These are phyloP conservation scores for Yarrowia bubula DNA, from an alignment of 805 yeast species.

Conservation along the genomic window DNA sequence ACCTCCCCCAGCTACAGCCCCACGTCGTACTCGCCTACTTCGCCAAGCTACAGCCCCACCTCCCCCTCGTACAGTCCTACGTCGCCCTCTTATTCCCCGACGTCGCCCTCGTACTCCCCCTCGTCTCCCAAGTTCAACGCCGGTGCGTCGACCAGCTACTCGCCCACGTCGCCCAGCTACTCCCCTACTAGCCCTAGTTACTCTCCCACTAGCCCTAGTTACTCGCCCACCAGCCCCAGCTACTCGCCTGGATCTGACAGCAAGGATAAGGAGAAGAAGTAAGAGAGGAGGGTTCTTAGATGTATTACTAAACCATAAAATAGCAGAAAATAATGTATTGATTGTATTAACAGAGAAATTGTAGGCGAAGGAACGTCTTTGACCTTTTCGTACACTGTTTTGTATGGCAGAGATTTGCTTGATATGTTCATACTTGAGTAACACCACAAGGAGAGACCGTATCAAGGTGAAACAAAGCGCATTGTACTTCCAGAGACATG, in stretches of 20 bases:
- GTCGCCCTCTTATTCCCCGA: conserved; percentile 70
- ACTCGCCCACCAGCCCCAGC: conserved; percentile 10
- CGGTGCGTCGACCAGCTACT: conserved; percentile 60
- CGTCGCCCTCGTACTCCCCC: conserved; percentile 74
- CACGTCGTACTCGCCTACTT: conserved; percentile 72
- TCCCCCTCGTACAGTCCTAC: conserved; percentile 61
- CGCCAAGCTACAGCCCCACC: conserved; percentile 69
- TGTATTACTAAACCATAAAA: conserved; percentile 19
- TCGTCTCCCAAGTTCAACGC: conserved; percentile 56
- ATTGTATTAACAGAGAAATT: too few relatives aligned
- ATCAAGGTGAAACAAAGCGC: too few relatives aligned
- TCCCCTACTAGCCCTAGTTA: conserved; percentile 46
- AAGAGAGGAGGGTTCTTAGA: conserved; percentile 1
- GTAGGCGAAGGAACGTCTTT: too few relatives aligned
- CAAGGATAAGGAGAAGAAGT: conserved; percentile 25
- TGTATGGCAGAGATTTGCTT: too few relatives aligned
- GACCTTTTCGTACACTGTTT: too few relatives aligned
- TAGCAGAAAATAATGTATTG: conserved; percentile 17
- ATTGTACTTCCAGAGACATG: too few relatives aligned
- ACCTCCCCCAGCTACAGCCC: conserved; percentile 63
- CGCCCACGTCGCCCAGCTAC: conserved; percentile 76
- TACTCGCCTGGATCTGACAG: conserved; percentile 52
- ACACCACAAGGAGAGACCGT: too few relatives aligned
- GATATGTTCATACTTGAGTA: too few relatives aligned
- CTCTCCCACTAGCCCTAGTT: neutral